phyloP scores from a whole-genome alignment of 2,329 filamentous ascomycete genomes.

The Trichoderma polysporum region DNA sequence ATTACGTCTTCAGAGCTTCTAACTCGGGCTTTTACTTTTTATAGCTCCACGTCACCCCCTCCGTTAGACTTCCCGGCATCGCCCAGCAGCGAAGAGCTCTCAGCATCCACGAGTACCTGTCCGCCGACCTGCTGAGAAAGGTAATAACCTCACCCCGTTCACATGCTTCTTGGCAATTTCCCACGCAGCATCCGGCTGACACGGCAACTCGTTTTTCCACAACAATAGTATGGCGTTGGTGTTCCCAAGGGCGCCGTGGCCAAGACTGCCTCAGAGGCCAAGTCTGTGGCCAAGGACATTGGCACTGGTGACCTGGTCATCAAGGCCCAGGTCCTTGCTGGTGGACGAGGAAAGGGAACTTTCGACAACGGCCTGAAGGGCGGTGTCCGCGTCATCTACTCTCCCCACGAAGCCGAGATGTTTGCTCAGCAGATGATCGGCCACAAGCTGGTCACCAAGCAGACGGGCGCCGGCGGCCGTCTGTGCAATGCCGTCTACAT shows the following conservation, averaged over 20 bases:
- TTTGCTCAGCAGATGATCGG: slow-evolving; percentile 99
- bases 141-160: slow-evolving; percentile 40
- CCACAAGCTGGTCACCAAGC: slow-evolving; percentile 99
- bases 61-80: slow-evolving; percentile 61
- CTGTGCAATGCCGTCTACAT: slow-evolving; percentile 98
- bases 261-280: slow-evolving; percentile 79
- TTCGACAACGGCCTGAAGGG: slow-evolving; percentile 99
- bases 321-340: slow-evolving; percentile 98
- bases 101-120: slow-evolving; percentile 98
- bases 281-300: slow-evolving; percentile 85
- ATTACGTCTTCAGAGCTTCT: slow-evolving; percentile 17
- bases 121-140: slow-evolving; percentile 82
- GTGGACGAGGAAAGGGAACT: slow-evolving; percentile 94
- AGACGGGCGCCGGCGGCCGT: slow-evolving; percentile 90
- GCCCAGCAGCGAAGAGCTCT: slow-evolving; percentile 82
- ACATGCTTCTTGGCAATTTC: not conserved
- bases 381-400: slow-evolving; percentile 98
- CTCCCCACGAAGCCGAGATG: slow-evolving; percentile 92
- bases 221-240: slow-evolving; percentile 80
- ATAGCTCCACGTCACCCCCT: slow-evolving; percentile 41
- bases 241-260: slow-evolving; percentile 90
- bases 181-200: slow-evolving; percentile 22
- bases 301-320: slow-evolving; percentile 97
- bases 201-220: not conserved
- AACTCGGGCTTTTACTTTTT: slow-evolving; percentile 4